phyloP scores from a whole-genome alignment of 805 yeast genomes.

The Wickerhamiella brachini region DNA sequence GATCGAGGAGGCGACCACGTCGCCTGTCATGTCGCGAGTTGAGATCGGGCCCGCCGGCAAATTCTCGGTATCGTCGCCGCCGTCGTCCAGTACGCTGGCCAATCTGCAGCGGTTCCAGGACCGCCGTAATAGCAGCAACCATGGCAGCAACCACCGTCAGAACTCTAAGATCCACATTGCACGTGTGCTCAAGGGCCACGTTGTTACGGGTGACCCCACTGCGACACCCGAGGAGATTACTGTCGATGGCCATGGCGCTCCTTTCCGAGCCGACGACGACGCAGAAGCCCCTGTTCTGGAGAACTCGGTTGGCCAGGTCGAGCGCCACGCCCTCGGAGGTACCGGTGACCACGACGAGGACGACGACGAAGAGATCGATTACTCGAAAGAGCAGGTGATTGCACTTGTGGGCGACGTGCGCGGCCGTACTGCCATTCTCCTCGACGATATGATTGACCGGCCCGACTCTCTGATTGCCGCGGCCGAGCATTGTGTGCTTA shows the following conservation, averaged over 20 bases:
- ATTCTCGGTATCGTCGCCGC: background rate
- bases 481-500: slow-evolving; percentile 89
- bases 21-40: background rate
- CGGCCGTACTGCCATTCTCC: slow-evolving; percentile 78
- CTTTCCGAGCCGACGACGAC: background rate
- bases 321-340: slow-evolving; percentile 57
- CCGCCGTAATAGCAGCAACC: slow-evolving; percentile 9
- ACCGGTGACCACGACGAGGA: slow-evolving; percentile 59
- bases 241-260: background rate
- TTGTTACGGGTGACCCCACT: slow-evolving; percentile 33
- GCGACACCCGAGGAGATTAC: slow-evolving; percentile 49
- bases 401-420: slow-evolving; percentile 94
- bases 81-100: background rate
- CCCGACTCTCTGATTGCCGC: slow-evolving; percentile 92
- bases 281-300: background rate
- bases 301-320: slow-evolving; percentile 15
- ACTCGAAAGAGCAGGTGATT: slow-evolving; percentile 64
- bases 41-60: slow-evolving; percentile 1
- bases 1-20: slow-evolving; percentile 1
- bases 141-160: slow-evolving; percentile 15
- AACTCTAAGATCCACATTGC: slow-evolving; percentile 67
- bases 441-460: slow-evolving; percentile 96
- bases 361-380: slow-evolving; percentile 76
- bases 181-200: slow-evolving; percentile 91
- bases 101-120: background rate